These are phyloP conservation scores for Salicornia ramosissima DNA, from an alignment of 148 eudicot genomes.

Conservation along the genomic window DNA sequence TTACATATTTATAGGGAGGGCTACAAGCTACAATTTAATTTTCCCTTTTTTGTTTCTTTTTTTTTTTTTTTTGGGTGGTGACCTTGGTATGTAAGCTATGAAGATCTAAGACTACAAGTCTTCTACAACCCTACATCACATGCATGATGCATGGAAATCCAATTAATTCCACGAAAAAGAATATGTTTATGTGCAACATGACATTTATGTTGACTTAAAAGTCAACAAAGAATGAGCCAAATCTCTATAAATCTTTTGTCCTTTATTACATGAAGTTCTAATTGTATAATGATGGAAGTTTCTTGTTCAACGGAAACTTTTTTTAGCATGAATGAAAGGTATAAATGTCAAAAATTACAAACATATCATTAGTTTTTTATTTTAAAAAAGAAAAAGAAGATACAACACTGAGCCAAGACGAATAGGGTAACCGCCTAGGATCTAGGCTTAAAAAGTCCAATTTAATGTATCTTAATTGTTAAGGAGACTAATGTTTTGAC, in stretches of 20 bases:
- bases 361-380: too few species aligned
- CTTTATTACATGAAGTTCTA: neutral
- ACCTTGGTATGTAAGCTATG: conserved; percentile 11
- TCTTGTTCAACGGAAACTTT: conserved; percentile 7
- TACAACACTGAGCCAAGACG: too few species aligned
- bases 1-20: conserved; percentile 6
- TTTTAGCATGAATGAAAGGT: neutral
- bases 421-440: too few species aligned
- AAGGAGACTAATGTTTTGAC: too few species aligned
- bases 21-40: neutral
- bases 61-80: neutral
- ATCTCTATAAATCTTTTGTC: conserved; percentile 12
- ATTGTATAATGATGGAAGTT: neutral
- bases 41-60: neutral
- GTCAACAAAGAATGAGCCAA: conserved; percentile 21
- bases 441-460: too few species aligned
- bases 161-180: neutral
- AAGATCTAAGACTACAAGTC: neutral
- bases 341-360: neutral
- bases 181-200: conserved; percentile 9
- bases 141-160: conserved; percentile 8
- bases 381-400: too few species aligned
- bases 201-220: conserved; percentile 19
- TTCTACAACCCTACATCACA: conserved; percentile 12
- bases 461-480: too few species aligned